phyloP scores from a whole-genome alignment of 2,329 filamentous ascomycete genomes.

The Fulvia fulva region DNA sequence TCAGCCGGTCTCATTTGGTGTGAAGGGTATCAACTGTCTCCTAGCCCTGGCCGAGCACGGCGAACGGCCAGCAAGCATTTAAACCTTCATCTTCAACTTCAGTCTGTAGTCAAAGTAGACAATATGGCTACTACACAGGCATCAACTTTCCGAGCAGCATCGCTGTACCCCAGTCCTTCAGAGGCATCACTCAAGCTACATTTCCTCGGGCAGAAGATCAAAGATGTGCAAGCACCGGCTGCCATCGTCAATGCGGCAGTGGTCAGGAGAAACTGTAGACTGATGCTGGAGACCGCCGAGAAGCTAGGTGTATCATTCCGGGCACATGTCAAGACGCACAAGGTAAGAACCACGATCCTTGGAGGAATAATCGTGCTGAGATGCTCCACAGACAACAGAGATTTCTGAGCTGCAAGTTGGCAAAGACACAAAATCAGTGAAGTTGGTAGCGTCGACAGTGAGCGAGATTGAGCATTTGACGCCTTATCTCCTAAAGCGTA shows the following conservation, averaged over 20 bases:
- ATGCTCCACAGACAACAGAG: conserved; percentile 55
- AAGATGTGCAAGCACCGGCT: conserved; percentile 61
- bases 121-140: background rate
- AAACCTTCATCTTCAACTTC: background rate
- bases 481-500: conserved; percentile 57
- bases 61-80: conserved; percentile 1
- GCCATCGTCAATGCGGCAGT: conserved; percentile 65
- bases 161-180: conserved; percentile 32
- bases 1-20: background rate
- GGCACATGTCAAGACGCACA: conserved; percentile 80
- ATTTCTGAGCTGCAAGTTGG: conserved; percentile 68
- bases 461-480: conserved; percentile 66
- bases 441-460: conserved; percentile 71
- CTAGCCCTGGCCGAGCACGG: background rate
- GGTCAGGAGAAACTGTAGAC: conserved; percentile 62
- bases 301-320: conserved; percentile 63
- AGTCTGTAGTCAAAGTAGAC: background rate
- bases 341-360: conserved; percentile 46
- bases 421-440: conserved; percentile 46
- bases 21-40: background rate
- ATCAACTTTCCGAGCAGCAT: conserved; percentile 13
- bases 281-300: conserved; percentile 64
- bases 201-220: conserved; percentile 59
- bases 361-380: background rate
- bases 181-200: conserved; percentile 32